Conservation (phyloP, 1,284 basidiomycete genomes). For the Cutaneotrichosporon sp. region DNA sequence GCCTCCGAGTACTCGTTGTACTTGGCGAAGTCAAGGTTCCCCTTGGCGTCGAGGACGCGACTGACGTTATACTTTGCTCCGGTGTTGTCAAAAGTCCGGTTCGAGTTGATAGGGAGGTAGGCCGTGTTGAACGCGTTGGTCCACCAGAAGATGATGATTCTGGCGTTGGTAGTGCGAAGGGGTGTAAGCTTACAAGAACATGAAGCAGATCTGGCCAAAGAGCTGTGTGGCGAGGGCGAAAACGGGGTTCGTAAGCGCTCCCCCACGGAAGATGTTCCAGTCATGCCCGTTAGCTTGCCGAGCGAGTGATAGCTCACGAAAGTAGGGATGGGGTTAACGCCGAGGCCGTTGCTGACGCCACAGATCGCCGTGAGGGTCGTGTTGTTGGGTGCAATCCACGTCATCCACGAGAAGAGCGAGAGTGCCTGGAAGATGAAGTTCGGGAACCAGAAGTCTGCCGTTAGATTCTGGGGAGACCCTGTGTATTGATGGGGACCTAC, state of each 20-base stretch:
- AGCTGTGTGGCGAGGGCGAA: conserved; percentile 40
- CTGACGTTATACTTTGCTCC: conserved; percentile 47
- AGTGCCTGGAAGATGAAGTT: conserved; percentile 55
- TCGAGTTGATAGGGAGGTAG: conserved; percentile 43
- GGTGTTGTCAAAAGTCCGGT: conserved; percentile 32
- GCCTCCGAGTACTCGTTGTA: conserved; percentile 46
- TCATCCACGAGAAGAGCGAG: conserved; percentile 63
- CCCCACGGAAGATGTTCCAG: conserved; percentile 27
- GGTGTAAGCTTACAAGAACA: conserved; percentile 30
- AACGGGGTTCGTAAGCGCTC: conserved; percentile 35
- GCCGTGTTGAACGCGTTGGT: conserved; percentile 38
- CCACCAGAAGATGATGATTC: conserved; percentile 33
- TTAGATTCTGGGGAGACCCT: too few species aligned
- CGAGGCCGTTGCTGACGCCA: conserved; percentile 34
- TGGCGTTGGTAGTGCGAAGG: too few species aligned
- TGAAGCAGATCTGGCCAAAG: conserved; percentile 31
- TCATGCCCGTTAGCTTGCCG: too few species aligned
- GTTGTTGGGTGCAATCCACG: conserved; percentile 60
- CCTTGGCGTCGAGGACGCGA: conserved; percentile 37
- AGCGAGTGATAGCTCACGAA: conserved; percentile 40
- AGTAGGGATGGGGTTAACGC: conserved; percentile 36
- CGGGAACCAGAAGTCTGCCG: conserved; percentile 52
- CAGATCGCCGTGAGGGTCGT: conserved; percentile 25
- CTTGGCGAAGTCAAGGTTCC: conserved; percentile 27
- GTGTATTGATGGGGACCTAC: too few species aligned